Base-by-base conservation (phyloP, 2,329 filamentous ascomycete genomes). In the Sclerotinia sclerotiorum region DNA sequence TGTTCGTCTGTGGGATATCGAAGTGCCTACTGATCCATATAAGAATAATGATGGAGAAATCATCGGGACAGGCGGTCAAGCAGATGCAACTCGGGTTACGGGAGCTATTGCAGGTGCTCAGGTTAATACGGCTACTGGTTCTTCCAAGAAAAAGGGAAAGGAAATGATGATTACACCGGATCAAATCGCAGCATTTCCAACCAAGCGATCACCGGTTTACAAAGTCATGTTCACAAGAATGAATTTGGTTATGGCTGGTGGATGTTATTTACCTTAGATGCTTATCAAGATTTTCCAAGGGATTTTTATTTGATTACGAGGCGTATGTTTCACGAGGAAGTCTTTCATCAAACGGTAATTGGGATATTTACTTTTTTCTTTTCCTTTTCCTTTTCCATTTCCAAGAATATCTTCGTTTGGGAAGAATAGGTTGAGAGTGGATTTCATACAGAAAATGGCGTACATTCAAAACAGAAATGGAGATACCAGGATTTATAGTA, bases 181-280 rank as follows among this genome's bases (percentile, higher is more conserved):
- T 77, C 95, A 98, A 80, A 96, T 99, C 80, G 93, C 88, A 72
- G 94, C 92, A 0, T 98, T 97, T 77, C 89, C 93, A 0, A 98
- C 95, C 5, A 99, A 99, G 85, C 97, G 97, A 81, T 94, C 91
- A 21, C 94, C 94, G 0, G 92, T 98, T 15, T 92, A 96, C 80
- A 95, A 94, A 80, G 94, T 97, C 66, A 88, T 90, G 76, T 97
- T 97, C 76, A 98, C 95, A 4, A 85, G 93, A 70, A 97, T 97
- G 92, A 99, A 99, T 78, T 80, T 98, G 72, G 90, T 97, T 17
- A 84, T 98, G 70, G 93, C 93, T 29, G 93, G 91, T 58, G 93
- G 94, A 32, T 89, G 86, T 75, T 89, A 87, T 74, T 66, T 74
- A 24, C 74, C 74, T 42, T 68, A 48, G 27, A 60, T n/a, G 24